Percentiles rank a stretch among this genome's conserved stretches.
These are phyloP conservation scores for Podospora comata DNA, from an alignment of 495 filamentous ascomycete species.

Conservation along the genomic window DNA sequence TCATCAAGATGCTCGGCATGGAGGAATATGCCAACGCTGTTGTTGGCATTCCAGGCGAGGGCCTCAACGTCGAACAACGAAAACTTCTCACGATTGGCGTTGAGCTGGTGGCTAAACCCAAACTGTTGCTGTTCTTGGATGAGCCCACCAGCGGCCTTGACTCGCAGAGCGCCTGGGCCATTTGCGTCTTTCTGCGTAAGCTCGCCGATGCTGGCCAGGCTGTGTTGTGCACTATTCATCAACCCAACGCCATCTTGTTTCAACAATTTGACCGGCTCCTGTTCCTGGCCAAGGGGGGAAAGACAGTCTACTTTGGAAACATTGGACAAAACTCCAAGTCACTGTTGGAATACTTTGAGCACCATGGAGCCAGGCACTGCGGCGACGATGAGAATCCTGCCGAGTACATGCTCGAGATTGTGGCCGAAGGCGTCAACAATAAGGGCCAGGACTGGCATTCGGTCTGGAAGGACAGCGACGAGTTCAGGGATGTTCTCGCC, in stretches of 20 bases:
- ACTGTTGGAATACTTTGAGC: conserved; percentile 49
- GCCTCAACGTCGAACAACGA: conserved; percentile 48
- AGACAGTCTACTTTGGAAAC: conserved; percentile 65
- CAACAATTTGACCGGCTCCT: conserved; percentile 71
- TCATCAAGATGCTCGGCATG: conserved; percentile 84
- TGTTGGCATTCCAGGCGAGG: conserved; percentile 74
- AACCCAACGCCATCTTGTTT: conserved; percentile 70
- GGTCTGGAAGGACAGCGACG: conserved; percentile 67
- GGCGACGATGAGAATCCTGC: conserved; percentile 65
- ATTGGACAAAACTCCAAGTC: conserved; percentile 44
- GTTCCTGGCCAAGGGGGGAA: conserved; percentile 62
- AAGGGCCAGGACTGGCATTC: conserved; percentile 72
- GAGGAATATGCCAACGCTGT: conserved; percentile 77
- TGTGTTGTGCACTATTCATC: conserved; percentile 73
- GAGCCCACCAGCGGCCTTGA: conserved; percentile 83
- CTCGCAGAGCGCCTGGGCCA: conserved; percentile 74
- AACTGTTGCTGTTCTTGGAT: conserved; percentile 69
- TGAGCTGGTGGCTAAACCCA: conserved; percentile 84
- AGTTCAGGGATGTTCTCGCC: conserved; percentile 57
- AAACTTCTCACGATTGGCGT: conserved; percentile 83
- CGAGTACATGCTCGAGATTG: conserved; percentile 86
- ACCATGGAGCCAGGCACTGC: conserved; percentile 68
- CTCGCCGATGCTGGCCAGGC: conserved; percentile 74
- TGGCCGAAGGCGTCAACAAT: conserved; percentile 55
- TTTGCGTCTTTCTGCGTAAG: conserved; percentile 82